Evolutionary conservation across 345 rosid genomes (phyloP).

Genomic region (Odontarrhena argentea): DNA sequence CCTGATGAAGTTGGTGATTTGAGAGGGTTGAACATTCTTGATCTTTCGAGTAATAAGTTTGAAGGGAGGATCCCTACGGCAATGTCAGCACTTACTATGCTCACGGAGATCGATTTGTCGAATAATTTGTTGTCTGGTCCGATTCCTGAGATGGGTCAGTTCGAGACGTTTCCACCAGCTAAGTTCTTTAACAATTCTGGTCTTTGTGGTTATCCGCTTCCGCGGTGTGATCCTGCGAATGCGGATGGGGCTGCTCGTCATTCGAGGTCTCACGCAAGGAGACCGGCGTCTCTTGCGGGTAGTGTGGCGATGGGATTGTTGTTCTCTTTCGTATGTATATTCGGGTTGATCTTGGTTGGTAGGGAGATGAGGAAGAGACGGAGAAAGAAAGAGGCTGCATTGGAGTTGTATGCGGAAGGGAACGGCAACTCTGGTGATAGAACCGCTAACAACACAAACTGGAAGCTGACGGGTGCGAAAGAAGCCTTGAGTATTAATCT

Average conservation of each 20-base stretch:
- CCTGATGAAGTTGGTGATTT: constrained; percentile 75
- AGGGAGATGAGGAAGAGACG: constrained; percentile 74
- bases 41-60: constrained; percentile 71
- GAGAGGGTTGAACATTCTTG: constrained; percentile 74
- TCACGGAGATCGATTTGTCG: constrained; percentile 72
- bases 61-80: constrained; percentile 71
- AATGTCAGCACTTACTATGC: constrained; percentile 57
- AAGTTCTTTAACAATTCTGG: constrained; percentile 77
- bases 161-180: constrained; percentile 65
- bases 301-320: constrained; percentile 91
- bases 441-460: constrained; percentile 56
- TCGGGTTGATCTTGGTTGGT: constrained; percentile 61
- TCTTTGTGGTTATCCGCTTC: constrained; percentile 84
- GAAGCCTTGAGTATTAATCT: constrained; percentile 88
- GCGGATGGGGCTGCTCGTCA: constrained; percentile 42
- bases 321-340: constrained; percentile 72
- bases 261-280: constrained; percentile 55
- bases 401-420: constrained; percentile 62
- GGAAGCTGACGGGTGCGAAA: constrained; percentile 69
- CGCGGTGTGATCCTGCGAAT: constrained; percentile 47
- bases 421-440: constrained; percentile 64
- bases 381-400: constrained; percentile 59
- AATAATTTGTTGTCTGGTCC: constrained; percentile 67
- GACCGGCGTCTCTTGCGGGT: constrained; percentile 59
- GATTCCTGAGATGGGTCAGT: constrained; percentile 82